phyloP scores from a whole-genome alignment of 306 rosid genomes.

The Sesbania bispinosa region DNA sequence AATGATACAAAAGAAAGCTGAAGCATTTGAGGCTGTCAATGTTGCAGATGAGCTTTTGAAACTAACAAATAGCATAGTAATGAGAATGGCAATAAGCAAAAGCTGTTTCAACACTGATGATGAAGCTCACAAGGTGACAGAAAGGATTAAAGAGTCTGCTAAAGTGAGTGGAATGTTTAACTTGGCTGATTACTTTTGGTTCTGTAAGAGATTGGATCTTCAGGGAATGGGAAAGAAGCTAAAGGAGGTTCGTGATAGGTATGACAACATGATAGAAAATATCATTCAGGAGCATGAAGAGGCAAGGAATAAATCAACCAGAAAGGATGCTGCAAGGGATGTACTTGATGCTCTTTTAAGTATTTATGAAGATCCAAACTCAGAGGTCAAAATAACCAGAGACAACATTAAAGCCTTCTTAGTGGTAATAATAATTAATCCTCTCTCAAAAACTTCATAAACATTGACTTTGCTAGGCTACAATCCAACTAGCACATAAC shows the following conservation, averaged over 20 bases:
- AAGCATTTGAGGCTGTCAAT: slow-evolving; percentile 20
- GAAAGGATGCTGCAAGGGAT: slow-evolving; percentile 4
- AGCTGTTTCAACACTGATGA: slow-evolving; percentile 31
- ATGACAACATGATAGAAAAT: slow-evolving; percentile 40
- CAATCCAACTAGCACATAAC: neutral
- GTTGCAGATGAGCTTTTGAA: slow-evolving; percentile 39
- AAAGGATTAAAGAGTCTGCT: slow-evolving; percentile 33
- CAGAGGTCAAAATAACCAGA: slow-evolving; percentile 45
- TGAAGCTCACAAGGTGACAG: slow-evolving; percentile 37
- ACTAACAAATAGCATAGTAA: slow-evolving; percentile 36
- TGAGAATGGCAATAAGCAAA: slow-evolving; percentile 46
- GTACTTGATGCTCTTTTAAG: slow-evolving; percentile 35
- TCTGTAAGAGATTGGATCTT: slow-evolving; percentile 44
- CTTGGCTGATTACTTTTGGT: slow-evolving; percentile 46
- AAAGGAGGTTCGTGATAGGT: slow-evolving; percentile 38
- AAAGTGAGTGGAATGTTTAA: slow-evolving; percentile 30
- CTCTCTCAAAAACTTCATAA: neutral
- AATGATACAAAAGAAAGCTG: neutral
- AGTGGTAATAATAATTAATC: slow-evolving; percentile 31
- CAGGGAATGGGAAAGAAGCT: slow-evolving; percentile 50
- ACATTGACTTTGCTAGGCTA: neutral
- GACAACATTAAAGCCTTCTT: slow-evolving; percentile 59
- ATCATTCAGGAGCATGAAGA: slow-evolving; percentile 53
- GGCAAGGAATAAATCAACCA: slow-evolving; percentile 5
- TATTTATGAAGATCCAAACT: slow-evolving; percentile 36